These are phyloP conservation scores for Vickermania spadyakhi DNA, from an alignment of 208 protist genomes.

Conservation along the genomic window DNA sequence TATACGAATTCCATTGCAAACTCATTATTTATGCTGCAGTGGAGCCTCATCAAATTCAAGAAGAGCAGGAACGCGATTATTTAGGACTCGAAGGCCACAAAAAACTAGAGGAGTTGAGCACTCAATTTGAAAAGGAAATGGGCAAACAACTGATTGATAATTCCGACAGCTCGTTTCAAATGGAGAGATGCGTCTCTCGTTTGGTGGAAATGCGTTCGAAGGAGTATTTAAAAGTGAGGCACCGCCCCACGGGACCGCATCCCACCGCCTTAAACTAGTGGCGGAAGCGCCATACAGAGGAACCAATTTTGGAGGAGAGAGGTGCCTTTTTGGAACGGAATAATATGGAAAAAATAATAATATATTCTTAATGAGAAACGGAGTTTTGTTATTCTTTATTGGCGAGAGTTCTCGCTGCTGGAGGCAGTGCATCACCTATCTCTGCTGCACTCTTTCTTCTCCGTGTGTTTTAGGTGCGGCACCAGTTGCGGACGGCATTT, in stretches of 20 bases:
- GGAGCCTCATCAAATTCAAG: slow-evolving; percentile 39
- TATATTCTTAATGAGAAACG: too few relatives aligned
- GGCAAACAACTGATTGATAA: slow-evolving; percentile 57
- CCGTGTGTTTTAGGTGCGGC: too few relatives aligned
- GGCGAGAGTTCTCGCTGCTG: too few relatives aligned
- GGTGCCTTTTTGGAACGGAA: too few relatives aligned
- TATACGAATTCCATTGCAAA: slow-evolving; percentile 83
- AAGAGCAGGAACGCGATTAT: slow-evolving; percentile 15
- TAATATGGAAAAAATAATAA: too few relatives aligned
- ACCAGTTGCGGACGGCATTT: too few relatives aligned
- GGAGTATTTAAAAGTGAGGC: slow-evolving; percentile 82
- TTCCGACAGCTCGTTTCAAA: slow-evolving; percentile 72
- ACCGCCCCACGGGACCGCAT: too few relatives aligned
- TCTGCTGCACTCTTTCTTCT: slow-evolving; percentile 5
- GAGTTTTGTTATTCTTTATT: too few relatives aligned
- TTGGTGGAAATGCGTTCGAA: slow-evolving; percentile 84
- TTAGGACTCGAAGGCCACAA: background rate
- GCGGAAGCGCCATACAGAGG: too few relatives aligned
- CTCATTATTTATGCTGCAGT: slow-evolving; percentile 65
- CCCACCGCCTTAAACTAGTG: too few relatives aligned
- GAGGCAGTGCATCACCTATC: too few relatives aligned
- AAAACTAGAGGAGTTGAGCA: slow-evolving; percentile 24
- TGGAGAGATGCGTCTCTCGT: slow-evolving; percentile 79
- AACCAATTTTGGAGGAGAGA: too few relatives aligned
- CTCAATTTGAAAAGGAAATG: slow-evolving; percentile 59